These are phyloP conservation scores for Microbotryum lychnidis-dioicae DNA, from an alignment of 1,284 basidiomycete genomes.

Conservation along the genomic window DNA sequence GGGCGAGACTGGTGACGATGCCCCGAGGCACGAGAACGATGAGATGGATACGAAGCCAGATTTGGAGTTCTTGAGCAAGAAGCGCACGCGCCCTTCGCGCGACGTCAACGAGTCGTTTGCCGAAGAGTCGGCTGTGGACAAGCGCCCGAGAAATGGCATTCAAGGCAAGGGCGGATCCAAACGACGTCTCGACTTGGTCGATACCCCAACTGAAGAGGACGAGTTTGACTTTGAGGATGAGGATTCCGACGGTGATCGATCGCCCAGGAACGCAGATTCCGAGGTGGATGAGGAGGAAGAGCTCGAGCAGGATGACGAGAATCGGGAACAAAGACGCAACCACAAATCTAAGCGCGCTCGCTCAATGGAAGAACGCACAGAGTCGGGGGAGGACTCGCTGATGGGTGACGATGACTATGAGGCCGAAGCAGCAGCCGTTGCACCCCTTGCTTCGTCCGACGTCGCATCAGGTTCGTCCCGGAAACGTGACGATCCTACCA, in stretches of 20 bases:
- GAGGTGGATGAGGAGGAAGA: constrained; percentile 4
- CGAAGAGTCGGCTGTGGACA: background rate
- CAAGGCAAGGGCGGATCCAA: constrained; percentile 11
- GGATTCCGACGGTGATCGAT: background rate
- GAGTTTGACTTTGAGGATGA: background rate
- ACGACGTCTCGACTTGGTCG: constrained; percentile 11
- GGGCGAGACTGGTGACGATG: background rate
- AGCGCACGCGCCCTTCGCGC: constrained; percentile 3
- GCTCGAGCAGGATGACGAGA: background rate
- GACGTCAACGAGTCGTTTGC: background rate
- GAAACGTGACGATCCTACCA: background rate
- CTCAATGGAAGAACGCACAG: constrained; percentile 2
- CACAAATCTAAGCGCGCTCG: constrained; percentile 15
- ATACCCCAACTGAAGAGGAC: background rate
- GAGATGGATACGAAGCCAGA: too few relatives aligned
- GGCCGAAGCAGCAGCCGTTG: constrained; percentile 5
- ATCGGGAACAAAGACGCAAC: background rate
- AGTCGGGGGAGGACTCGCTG: constrained; percentile 15
- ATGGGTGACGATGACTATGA: constrained; percentile 22
- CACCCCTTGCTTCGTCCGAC: constrained; percentile 2
- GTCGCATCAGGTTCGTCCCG: background rate
- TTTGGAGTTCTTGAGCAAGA: background rate
- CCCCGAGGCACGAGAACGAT: background rate
- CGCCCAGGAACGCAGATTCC: constrained; percentile 18
- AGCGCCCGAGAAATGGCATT: constrained; percentile 8